Evolutionary conservation across 768 basidiomycete genomes (phyloP), one percentile per base, ranked within the genome.

Genomic region (Cubamyces sp.): DNA sequence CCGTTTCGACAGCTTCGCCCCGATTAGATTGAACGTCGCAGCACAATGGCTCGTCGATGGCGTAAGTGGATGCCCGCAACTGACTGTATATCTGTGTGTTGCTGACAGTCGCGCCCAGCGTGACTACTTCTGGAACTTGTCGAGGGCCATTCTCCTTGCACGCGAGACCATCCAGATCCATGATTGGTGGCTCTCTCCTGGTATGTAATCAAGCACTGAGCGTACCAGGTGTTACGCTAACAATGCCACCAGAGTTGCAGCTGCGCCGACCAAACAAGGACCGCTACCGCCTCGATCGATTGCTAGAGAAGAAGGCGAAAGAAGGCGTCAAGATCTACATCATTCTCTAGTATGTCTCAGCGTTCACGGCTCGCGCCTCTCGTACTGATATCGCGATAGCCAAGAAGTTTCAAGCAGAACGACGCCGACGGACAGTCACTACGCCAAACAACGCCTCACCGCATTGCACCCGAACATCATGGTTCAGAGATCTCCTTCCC

Each of bases 41-140:
- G 92, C 96, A 5, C 96, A 98, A 69, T 99, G 96, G 96, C 86
- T 99, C 2, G 95, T 98, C 18, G 96, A 99, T 74, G 96, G 96
- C 18, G 93, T 96, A 64, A 71, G 91, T 80, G 42, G 9, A 34
- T 34, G 6, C 34, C 11, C 16, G 16, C 11, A 11, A 15, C 2
- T 49, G 12, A n/a, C 8, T 30, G 23, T 8, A 30, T 3, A 46
- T 47, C 14, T 39, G n/a, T 26, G 41, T 11, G 5, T 42, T 5
- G 25, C 34, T 64, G 42, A 19, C 53, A 54, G 66, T 28, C 12
- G 23, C 41, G 40, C 54, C 15, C 62, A 96, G 91, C 87, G 96
- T 12, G 96, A 99, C 73, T 99, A 99, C 71, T 96, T 94, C 76
- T 99, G 96, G 97, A 96, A 96, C 70, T 77, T 99, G 23, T 93